These are phyloP conservation scores for Sequoia sempervirens DNA, from an alignment of 75 land plant genomes.

Conservation along the genomic window DNA sequence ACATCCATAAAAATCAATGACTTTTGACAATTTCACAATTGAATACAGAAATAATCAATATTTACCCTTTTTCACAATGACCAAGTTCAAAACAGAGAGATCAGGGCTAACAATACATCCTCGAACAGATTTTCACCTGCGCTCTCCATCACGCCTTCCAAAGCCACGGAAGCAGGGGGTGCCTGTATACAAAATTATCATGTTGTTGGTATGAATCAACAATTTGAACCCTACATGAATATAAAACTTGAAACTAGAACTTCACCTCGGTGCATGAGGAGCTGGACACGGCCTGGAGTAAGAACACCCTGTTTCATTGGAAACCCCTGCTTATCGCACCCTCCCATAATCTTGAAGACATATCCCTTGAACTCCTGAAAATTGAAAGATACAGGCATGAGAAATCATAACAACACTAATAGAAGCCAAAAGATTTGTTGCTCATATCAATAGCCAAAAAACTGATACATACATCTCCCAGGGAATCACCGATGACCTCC, in stretches of 20 bases:
- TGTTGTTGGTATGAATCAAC: conserved; percentile 1
- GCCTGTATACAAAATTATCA: conserved; percentile 16
- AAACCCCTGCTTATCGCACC: conserved; percentile 84
- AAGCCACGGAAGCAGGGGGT: conserved; percentile 78
- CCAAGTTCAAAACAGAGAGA: conserved; percentile 78
- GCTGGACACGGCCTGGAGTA: conserved; percentile 68
- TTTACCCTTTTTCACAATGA: conserved; percentile 84
- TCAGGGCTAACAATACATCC: conserved; percentile 89
- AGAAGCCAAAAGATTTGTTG: background rate
- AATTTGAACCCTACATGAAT: background rate
- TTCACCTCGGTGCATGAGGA: conserved; percentile 64
- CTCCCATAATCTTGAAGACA: conserved; percentile 84
- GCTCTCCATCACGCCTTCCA: conserved; percentile 79
- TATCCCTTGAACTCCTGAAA: conserved; percentile 84
- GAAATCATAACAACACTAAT: background rate
- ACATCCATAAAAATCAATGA: background rate
- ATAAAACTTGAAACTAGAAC: background rate
- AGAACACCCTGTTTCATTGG: conserved; percentile 90
- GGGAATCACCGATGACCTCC: conserved; percentile 74
- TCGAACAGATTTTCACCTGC: conserved; percentile 79
- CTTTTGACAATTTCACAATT: background rate
- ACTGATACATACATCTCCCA: conserved; percentile 39
- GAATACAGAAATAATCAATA: background rate
- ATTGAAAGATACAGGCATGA: background rate
- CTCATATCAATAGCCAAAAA: background rate